Evolutionary conservation across 2,329 filamentous ascomycete species (phyloP).

Genomic region (Sordariomycetes sp.): DNA sequence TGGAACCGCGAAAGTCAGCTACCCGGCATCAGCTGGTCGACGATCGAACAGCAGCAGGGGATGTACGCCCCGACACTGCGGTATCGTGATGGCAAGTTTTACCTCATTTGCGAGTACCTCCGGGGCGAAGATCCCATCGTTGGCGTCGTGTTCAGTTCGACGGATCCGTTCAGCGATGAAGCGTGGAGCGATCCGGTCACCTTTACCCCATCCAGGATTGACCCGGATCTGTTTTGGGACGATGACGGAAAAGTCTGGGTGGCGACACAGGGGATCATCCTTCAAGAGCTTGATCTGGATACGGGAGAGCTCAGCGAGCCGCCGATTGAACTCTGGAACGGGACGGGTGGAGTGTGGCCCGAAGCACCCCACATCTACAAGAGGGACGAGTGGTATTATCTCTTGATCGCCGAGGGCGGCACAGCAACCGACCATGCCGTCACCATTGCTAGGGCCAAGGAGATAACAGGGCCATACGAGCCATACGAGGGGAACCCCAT

Average conservation of each 20-base stretch:
- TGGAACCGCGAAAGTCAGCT: conserved; percentile 6
- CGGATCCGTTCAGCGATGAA: conserved; percentile 10
- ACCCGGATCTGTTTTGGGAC: conserved; percentile 38
- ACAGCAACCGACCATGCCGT: conserved; percentile 23
- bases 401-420: conserved; percentile 31
- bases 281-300: conserved; percentile 17
- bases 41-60: conserved; percentile 8
- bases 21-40: neutral
- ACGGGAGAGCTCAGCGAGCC: conserved; percentile 18
- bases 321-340: conserved; percentile 25
- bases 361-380: conserved; percentile 31
- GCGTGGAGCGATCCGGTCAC: conserved; percentile 13
- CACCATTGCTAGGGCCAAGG: conserved; percentile 23
- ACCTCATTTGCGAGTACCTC: conserved; percentile 11
- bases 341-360: conserved; percentile 20
- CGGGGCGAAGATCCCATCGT: conserved; percentile 5
- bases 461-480: conserved; percentile 28
- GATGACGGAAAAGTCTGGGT: conserved; percentile 39
- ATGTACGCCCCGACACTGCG: conserved; percentile 26
- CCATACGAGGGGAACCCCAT: conserved; percentile 26
- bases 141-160: conserved; percentile 8
- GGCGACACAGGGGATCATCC: conserved; percentile 14
- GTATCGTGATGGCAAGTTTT: conserved; percentile 15
- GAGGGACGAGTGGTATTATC: conserved; percentile 29
- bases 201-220: conserved; percentile 16